These are phyloP conservation scores for Candida anutae DNA, from an alignment of 1,139 yeast genomes.

Conservation along the genomic window DNA sequence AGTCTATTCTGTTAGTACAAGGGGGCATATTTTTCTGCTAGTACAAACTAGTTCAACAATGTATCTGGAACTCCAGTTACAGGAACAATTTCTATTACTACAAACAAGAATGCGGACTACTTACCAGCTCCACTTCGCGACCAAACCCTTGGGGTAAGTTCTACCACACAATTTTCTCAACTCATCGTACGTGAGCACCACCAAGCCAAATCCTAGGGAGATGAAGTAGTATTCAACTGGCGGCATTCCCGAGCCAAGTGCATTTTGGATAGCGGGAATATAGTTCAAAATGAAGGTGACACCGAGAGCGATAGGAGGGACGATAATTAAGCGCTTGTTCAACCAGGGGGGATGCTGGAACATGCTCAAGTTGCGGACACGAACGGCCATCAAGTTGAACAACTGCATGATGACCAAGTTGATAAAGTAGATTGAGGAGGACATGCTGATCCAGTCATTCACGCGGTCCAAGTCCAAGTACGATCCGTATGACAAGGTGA, in stretches of 20 bases:
- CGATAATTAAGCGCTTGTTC: conserved; percentile 24
- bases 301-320: conserved; percentile 30
- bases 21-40: no score
- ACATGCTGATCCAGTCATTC: conserved; percentile 18
- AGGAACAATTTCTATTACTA: no score
- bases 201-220: conserved; percentile 38
- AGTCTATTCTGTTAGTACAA: no score
- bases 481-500: conserved; percentile 32
- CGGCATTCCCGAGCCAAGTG: conserved; percentile 29
- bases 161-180: conserved; percentile 32
- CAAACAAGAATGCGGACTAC: no score
- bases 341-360: conserved; percentile 32
- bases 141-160: conserved; percentile 25
- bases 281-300: conserved; percentile 41
- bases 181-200: conserved; percentile 36
- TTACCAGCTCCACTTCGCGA: conserved; percentile 17
- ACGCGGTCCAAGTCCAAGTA: conserved; percentile 20
- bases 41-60: no score
- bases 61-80: no score
- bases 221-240: conserved; percentile 45
- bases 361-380: conserved; percentile 38
- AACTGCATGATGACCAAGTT: conserved; percentile 45
- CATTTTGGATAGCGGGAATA: conserved; percentile 33
- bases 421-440: conserved; percentile 43
- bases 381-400: conserved; percentile 38